These are phyloP conservation scores for Daldinia caldariorum DNA, from an alignment of 495 filamentous ascomycete species.

Conservation along the genomic window DNA sequence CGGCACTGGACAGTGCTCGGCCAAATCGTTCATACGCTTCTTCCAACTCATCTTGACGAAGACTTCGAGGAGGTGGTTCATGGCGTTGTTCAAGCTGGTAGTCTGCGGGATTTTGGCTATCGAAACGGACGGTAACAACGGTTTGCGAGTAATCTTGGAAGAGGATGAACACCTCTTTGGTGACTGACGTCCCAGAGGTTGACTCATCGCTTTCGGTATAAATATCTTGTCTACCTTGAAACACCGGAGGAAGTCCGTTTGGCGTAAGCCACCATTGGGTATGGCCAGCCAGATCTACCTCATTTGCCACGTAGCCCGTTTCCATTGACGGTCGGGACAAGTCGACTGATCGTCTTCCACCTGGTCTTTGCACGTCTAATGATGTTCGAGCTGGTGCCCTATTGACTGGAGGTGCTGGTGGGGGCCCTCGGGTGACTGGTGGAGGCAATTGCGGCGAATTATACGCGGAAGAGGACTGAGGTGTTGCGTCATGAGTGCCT, in stretches of 20 bases:
- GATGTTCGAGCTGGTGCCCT: constrained; percentile 69
- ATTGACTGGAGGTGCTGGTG: constrained; percentile 59
- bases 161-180: constrained; percentile 83
- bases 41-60: constrained; percentile 95
- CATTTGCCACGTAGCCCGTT: constrained; percentile 82
- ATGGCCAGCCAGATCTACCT: constrained; percentile 77
- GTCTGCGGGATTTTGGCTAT: constrained; percentile 75
- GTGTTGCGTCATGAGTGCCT: constrained; percentile 27
- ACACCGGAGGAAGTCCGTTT: constrained; percentile 76
- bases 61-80: constrained; percentile 79
- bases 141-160: constrained; percentile 98
- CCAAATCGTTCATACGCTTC: constrained; percentile 81
- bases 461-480: constrained; percentile 61
- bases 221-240: constrained; percentile 85
- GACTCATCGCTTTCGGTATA: constrained; percentile 86
- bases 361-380: constrained; percentile 70
- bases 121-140: constrained; percentile 81
- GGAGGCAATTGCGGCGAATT: constrained; percentile 64
- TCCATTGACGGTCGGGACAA: constrained; percentile 68
- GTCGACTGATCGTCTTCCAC: constrained; percentile 77
- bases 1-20: constrained; percentile 73
- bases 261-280: constrained; percentile 87
- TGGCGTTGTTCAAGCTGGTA: constrained; percentile 85
- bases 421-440: constrained; percentile 51
- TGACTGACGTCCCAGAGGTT: constrained; percentile 68